phyloP scores from a whole-genome alignment of 495 filamentous ascomycete species.

The Achaetomiella virescens region DNA sequence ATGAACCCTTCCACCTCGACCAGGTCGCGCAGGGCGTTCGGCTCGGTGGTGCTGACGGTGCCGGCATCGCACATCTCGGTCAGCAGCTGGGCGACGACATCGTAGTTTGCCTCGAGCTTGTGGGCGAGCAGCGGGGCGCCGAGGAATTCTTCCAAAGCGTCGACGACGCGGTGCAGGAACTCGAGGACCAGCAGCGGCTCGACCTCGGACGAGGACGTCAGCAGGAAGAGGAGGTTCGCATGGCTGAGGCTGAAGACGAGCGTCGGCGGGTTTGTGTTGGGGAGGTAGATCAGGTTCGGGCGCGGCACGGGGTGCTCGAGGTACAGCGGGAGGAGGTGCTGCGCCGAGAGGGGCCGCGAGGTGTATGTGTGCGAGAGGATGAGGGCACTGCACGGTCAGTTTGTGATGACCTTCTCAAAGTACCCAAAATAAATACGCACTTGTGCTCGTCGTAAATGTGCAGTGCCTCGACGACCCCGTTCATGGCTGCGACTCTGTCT shows the following conservation, averaged over 20 bases:
- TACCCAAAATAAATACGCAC: slow-evolving; percentile 39
- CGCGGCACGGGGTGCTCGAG: slow-evolving; percentile 76
- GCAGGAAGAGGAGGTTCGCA: slow-evolving; percentile 80
- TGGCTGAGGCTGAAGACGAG: slow-evolving; percentile 82
- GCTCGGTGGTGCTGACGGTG: slow-evolving; percentile 82
- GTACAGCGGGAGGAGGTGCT: slow-evolving; percentile 75
- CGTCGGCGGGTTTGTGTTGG: slow-evolving; percentile 76
- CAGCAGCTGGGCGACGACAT: slow-evolving; percentile 89
- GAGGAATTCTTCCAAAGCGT: slow-evolving; percentile 91
- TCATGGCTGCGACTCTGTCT: slow-evolving; percentile 45
- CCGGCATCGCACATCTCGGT: slow-evolving; percentile 97
- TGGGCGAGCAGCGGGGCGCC: slow-evolving; percentile 78
- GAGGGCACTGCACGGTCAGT: slow-evolving; percentile 25
- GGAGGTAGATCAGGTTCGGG: slow-evolving; percentile 78
- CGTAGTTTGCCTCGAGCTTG: slow-evolving; percentile 84
- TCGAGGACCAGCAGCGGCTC: slow-evolving; percentile 94
- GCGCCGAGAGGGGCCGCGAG: slow-evolving; percentile 70
- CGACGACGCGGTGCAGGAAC: slow-evolving; percentile 87
- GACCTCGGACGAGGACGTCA: slow-evolving; percentile 72
- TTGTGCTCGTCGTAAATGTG: slow-evolving; percentile 94
- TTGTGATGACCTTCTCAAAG: background rate
- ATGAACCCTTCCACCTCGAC: slow-evolving; percentile 87
- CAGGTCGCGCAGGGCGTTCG: slow-evolving; percentile 84
- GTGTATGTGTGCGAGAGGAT: slow-evolving; percentile 54
- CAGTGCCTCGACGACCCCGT: slow-evolving; percentile 85